Base-by-base conservation (phyloP, 2,329 filamentous ascomycete genomes). In the Aspergillus ibericus region DNA sequence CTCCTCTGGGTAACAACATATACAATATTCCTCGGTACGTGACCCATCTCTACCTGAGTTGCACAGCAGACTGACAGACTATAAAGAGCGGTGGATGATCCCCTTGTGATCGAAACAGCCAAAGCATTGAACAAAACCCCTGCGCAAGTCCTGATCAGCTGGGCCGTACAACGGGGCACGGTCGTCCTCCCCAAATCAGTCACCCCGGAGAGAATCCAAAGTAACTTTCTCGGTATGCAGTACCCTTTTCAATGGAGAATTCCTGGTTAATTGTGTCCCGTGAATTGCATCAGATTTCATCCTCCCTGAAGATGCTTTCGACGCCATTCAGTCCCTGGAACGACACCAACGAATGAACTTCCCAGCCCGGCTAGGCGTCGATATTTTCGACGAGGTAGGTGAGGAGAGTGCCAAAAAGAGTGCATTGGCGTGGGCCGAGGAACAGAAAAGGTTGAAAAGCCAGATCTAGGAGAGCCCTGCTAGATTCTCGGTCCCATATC, bases 1-100 rank as follows among this genome's bases (percentile, higher is more conserved):
- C 74, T n/a, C 78, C 79, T 1, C 77, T 80, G 27, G 80, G 79
- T 50, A 81, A 81, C 16, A 60, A 62, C 40, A 62, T 64, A n/a
- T 64, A 64, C 32, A 60, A 59, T 15, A 59, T 60, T 0, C 62
- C 62, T n/a, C 60, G 62, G 62, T 62, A 40, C 15, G 60, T 25
- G 18, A 32, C 8, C 29, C 12, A 3, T 16, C 5, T 42, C 38
- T 20, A 20, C 1, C 20, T 13, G 8, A 9, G 9, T 13, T 6
- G 2, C 18, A 22, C 9, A 40, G 5, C 5, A 5, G 6, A 34
- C 46, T 52, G n/a, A 36, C 10, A 7, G 2, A 20, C 16, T 16
- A 10, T n/a, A 5, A 15, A 64, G 62, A 32, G 58, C 58, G 9
- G 62, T 64, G 15, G 58, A 64, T 3, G 60, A 64, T 13, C 50